Conservation (phyloP, 1,139 yeast species). For the Pichia norvegensis region DNA sequence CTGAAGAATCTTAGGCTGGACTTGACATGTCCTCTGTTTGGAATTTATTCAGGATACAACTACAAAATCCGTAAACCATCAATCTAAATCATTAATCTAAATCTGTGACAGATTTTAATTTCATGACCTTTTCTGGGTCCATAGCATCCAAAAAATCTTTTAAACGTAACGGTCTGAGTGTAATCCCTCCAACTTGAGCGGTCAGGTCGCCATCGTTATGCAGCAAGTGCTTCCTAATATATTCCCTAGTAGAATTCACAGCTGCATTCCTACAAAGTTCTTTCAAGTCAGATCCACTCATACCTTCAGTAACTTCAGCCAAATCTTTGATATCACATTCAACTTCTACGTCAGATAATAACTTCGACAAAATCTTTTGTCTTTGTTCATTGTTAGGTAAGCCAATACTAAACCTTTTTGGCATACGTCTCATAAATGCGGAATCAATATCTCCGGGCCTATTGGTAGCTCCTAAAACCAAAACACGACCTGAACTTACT, state of each 20-base stretch:
- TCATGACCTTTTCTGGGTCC: constrained; percentile 31
- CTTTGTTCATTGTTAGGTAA: constrained; percentile 70
- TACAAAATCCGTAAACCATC: background rate
- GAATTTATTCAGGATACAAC: constrained; percentile 9
- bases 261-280: constrained; percentile 94
- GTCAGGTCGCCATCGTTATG: constrained; percentile 28
- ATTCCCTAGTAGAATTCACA: constrained; percentile 80
- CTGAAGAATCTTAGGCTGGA: constrained; percentile 8
- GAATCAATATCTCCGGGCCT: constrained; percentile 85
- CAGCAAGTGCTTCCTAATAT: constrained; percentile 44
- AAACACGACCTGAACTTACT: constrained; percentile 63
- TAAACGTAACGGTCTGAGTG: constrained; percentile 39
- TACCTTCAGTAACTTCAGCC: constrained; percentile 60
- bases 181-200: constrained; percentile 25
- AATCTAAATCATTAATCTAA: too few relatives aligned
- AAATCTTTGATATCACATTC: constrained; percentile 56
- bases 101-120: constrained; percentile 17
- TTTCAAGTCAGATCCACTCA: constrained; percentile 85
- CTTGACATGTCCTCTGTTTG: constrained; percentile 6
- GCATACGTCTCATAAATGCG: constrained; percentile 89
- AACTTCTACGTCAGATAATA: constrained; percentile 60
- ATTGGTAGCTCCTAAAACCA: constrained; percentile 94
- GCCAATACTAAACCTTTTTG: constrained; percentile 76
- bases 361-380: constrained; percentile 54
- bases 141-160: constrained; percentile 38